Evolutionary conservation across 495 filamentous ascomycete genomes (phyloP).

Genomic region (Arthonia radiata): DNA sequence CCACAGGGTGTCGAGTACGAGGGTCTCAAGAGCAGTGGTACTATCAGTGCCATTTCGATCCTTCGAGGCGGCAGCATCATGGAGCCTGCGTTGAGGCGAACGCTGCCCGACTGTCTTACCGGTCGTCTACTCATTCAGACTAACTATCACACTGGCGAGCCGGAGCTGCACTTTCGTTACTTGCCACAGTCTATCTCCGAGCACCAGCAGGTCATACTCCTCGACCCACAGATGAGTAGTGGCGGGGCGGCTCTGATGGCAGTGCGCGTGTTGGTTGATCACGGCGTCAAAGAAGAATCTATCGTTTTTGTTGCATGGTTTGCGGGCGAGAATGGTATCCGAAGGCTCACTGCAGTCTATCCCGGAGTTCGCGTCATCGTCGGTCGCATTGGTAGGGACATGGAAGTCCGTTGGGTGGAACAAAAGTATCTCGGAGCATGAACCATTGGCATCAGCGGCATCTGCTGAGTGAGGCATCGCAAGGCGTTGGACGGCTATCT

Average conservation of each 20-base stretch:
- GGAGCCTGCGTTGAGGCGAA: conserved; percentile 66
- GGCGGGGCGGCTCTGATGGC: conserved; percentile 93
- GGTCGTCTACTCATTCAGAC: conserved; percentile 81
- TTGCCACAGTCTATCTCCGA: conserved; percentile 41
- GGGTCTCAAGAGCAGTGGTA: conserved; percentile 39
- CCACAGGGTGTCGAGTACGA: conserved; percentile 38
- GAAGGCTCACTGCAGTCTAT: conserved; percentile 63
- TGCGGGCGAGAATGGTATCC: conserved; percentile 57
- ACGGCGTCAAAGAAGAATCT: conserved; percentile 63
- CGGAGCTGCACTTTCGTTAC: conserved; percentile 70
- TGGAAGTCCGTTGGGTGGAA: conserved; percentile 65
- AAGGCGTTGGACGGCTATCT: too few relatives aligned
- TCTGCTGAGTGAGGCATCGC: too few relatives aligned
- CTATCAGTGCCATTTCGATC: conserved; percentile 67
- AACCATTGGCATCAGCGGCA: too few relatives aligned
- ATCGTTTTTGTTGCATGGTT: conserved; percentile 80
- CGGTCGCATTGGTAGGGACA: conserved; percentile 48
- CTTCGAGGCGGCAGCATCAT: conserved; percentile 67
- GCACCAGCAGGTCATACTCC: conserved; percentile 56
- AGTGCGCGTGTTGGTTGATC: conserved; percentile 76
- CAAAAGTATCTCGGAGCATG: conserved; percentile 57
- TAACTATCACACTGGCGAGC: conserved; percentile 59
- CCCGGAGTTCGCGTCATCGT: conserved; percentile 67
- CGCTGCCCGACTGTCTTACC: conserved; percentile 74
- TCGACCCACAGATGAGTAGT: conserved; percentile 84